These are phyloP conservation scores for Botrytis porri DNA, from an alignment of 2,329 filamentous ascomycete species.

Conservation along the genomic window DNA sequence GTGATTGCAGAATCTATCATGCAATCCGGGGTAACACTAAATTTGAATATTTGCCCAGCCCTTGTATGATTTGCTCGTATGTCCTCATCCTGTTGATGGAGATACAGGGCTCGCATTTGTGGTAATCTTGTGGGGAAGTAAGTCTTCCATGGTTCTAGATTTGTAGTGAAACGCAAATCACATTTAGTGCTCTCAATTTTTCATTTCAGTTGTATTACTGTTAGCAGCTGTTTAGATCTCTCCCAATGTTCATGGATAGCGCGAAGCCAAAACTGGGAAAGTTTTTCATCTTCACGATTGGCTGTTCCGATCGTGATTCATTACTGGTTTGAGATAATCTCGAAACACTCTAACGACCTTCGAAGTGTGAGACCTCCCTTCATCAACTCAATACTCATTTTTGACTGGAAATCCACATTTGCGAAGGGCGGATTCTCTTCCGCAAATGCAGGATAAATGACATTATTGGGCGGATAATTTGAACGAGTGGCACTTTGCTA, in stretches of 20 bases:
- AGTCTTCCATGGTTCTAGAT: constrained; percentile 1
- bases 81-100: not conserved
- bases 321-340: not conserved
- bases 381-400: not conserved
- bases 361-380: no score
- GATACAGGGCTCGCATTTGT: constrained; percentile 1
- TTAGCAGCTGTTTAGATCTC: not conserved
- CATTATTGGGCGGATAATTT: not conserved
- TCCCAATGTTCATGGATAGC: no score
- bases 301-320: no score
- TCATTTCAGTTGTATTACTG: not conserved
- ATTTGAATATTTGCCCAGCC: not conserved
- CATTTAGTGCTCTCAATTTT: not conserved
- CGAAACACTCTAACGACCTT: not conserved
- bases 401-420: not conserved
- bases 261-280: not conserved
- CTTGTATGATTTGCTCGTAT: not conserved
- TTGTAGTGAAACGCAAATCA: not conserved
- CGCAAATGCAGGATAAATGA: not conserved
- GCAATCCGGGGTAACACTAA: not conserved
- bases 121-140: not conserved
- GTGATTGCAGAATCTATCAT: not conserved
- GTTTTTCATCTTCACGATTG: not conserved
- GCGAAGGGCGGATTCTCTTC: not conserved
- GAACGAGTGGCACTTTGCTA: not conserved